Base-by-base conservation (phyloP, 2,329 filamentous ascomycete species). In the Rutstroemia sp. region DNA sequence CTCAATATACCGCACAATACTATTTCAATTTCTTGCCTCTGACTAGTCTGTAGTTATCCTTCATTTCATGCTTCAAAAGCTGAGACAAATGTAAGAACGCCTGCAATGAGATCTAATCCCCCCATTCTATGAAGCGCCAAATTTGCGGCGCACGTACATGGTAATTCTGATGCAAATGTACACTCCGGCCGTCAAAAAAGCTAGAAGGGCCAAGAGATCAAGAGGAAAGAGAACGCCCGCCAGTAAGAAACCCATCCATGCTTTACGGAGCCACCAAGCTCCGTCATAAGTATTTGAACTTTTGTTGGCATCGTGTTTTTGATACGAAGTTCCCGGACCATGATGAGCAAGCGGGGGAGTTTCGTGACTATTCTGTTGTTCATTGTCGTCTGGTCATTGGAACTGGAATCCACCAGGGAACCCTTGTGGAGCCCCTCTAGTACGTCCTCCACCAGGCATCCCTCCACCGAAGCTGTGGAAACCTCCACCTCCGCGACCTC, bases 381-480 rank as follows among this genome's bases (percentile, higher is more conserved):
- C 23, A 27, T 53, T 36, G 36, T 56, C 47, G 50, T 60, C 66
- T 70, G 70, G 70, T 75, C 73, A 75, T 70, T 76, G 76, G 65
- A 86, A 87, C 61, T 78, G 77, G 71, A 85, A 87, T 57, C 78
- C 76, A 49, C 77, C 71, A 3, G 75, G 74, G 68, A 76, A 79
- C 3, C 73, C 73, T 59, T 72, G 70, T 16, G 63, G 66, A 39
- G 64, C 60, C 17, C 65, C 66, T 54, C 66, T 60, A 57, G 61
- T 57, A 38, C 67, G 65, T 34, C 64, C 61, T 39, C 58, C 65
- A 14, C 65, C 61, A 42, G 70, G 73, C 71, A 79, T 78, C 17
- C 81, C 81, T 48, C 80, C 79, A 38, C 78, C 75, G 65, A 72
- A 74, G 46, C 72, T 63, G 58, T 67, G 65, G 57, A 68, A 68